phyloP scores from a whole-genome alignment of 106 monocot species.

The Agapanthus africanus region DNA sequence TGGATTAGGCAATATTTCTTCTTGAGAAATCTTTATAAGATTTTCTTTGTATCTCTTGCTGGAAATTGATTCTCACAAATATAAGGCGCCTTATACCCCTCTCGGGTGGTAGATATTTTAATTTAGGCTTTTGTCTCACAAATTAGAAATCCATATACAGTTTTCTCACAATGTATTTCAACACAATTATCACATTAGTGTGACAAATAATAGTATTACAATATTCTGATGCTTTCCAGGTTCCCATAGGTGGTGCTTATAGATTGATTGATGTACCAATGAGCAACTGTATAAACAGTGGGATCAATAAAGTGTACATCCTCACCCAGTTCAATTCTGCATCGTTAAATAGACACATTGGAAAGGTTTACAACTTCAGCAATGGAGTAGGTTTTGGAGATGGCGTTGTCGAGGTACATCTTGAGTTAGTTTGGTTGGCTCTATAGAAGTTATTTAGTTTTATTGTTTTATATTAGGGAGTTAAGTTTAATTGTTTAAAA shows the following conservation, averaged over 20 bases:
- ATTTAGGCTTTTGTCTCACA: too few species aligned
- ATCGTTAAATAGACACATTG: constrained; percentile 56
- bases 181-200: too few species aligned
- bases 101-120: not conserved
- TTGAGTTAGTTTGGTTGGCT: not conserved
- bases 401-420: constrained; percentile 53
- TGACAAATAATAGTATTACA: too few species aligned
- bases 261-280: constrained; percentile 61
- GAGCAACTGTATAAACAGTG: constrained; percentile 75
- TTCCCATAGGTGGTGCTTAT: constrained; percentile 57
- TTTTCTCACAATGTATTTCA: too few species aligned
- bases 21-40: not conserved
- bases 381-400: constrained; percentile 47
- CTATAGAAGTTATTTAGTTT: not conserved
- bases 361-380: constrained; percentile 40
- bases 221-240: constrained; percentile 18
- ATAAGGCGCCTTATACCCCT: not conserved
- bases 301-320: constrained; percentile 55
- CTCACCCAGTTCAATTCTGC: constrained; percentile 64
- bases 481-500: not conserved
- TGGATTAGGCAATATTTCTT: not conserved
- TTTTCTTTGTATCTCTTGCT: not conserved
- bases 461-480: not conserved
- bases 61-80: not conserved
- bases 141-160: too few species aligned